Percentiles rank a stretch among this genome's conserved stretches.
phyloP scores from a whole-genome alignment of 441 rosid genomes.

The Aleurites moluccanus region DNA sequence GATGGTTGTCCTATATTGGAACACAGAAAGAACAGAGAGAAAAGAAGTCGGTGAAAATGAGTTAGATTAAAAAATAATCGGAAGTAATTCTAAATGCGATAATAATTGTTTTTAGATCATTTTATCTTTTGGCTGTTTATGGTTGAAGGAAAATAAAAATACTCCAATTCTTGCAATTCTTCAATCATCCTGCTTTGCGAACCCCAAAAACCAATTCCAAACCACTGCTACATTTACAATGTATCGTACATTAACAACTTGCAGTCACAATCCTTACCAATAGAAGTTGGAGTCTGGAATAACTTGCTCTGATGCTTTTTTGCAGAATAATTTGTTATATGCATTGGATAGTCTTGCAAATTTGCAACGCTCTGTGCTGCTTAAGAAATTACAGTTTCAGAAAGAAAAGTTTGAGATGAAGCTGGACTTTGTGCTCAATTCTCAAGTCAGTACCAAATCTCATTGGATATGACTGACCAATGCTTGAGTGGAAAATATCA shows the following conservation, averaged over 20 bases:
- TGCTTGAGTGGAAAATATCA: not conserved
- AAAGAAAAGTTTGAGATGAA: conserved; percentile 61
- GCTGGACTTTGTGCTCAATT: conserved; percentile 46
- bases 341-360: conserved; percentile 43
- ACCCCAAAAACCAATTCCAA: too few relatives aligned
- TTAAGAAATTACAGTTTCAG: conserved; percentile 54
- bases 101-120: too few relatives aligned
- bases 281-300: not conserved
- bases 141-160: too few relatives aligned
- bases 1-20: too few relatives aligned
- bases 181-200: too few relatives aligned
- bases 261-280: not conserved
- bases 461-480: not conserved
- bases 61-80: too few relatives aligned
- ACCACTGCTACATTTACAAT: too few relatives aligned
- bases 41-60: too few relatives aligned
- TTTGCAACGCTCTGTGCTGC: conserved; percentile 44
- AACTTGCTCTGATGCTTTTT: conserved; percentile 23
- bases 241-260: not conserved
- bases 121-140: too few relatives aligned
- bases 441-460: conserved; percentile 43
- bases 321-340: conserved; percentile 48
- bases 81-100: too few relatives aligned
- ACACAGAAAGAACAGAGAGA: too few relatives aligned
- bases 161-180: too few relatives aligned